Evolutionary conservation across 164 flowering plant genomes (phyloP), one percentile per base, ranked within the genome.

Genomic region (Hamamelis virginiana): DNA sequence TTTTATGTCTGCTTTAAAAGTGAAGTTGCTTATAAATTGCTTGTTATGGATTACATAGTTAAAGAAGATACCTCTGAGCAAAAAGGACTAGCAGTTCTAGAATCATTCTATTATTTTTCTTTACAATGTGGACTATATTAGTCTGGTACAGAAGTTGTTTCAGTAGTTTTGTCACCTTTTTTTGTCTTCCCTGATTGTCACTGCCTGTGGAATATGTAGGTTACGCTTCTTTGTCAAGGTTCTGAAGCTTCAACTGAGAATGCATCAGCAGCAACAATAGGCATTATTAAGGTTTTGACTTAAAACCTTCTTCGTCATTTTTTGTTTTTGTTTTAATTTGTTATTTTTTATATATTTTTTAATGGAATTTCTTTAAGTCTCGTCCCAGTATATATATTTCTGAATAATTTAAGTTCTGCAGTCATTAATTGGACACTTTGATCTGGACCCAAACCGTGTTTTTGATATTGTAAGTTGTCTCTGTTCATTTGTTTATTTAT

Each of bases 381-480:
- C 52, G 22, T 52, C 18, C 50, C 63, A 58, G 8, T 60, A 3
- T 27, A 11, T 60, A 3, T 27, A 14, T 47, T 58, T 55, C 59
- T 63, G 46, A 44, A 47, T 33, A 3, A 5, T 67, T 8, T 22
- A 10, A 23, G 3, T 11, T 62, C 55, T 85, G 82, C 97, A 96
- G 99, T 96, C 99, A 52, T 80, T 96, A 59, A 96, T 96, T 80
- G 99, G 99, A 23, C 99, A 96, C 75, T 96, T 96, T 62, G 97
- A 96, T 84, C 85, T 93, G 77, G 99, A 96, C 67, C 99, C 99
- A 13, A 96, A 96, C 72, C 98, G 98, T 73, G 99, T 91, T 66
- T 96, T 93, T 83, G 99, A 96, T 75, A 90, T 96, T 73, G 99
- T 96, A 86, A 91, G 99, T 84, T 71, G 19, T 59, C n/a, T 12